Conservation (phyloP, 2,329 filamentous ascomycete genomes). For the Aspergillus persii region DNA sequence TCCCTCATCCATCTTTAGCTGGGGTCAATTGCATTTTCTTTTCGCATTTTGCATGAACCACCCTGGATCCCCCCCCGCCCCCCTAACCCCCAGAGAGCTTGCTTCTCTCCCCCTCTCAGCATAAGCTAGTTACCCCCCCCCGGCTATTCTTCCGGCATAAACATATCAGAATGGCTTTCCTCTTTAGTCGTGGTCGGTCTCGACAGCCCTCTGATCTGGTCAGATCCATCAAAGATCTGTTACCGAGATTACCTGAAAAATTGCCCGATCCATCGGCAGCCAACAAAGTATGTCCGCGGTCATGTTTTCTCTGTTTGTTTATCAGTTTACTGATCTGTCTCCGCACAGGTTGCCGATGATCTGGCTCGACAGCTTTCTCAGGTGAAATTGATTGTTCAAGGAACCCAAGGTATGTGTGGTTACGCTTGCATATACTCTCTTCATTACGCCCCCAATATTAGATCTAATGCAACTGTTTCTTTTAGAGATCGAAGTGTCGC, state of each 20-base stretch:
- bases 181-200: constrained; percentile 63
- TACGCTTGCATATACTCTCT: constrained; percentile 1
- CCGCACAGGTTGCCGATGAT: constrained; percentile 72
- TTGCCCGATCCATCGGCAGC: constrained; percentile 58
- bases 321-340: constrained; percentile 15
- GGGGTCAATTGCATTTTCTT: neutral
- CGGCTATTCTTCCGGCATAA: constrained; percentile 1
- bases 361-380: constrained; percentile 79
- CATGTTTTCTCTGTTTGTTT: neutral
- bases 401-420: constrained; percentile 69
- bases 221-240: constrained; percentile 62
- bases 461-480: constrained; percentile 10
- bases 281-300: constrained; percentile 50
- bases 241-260: constrained; percentile 61
- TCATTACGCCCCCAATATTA: neutral
- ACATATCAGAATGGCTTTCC: constrained; percentile 61
- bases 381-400: constrained; percentile 92
- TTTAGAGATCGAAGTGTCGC: constrained; percentile 77
- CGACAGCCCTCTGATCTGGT: constrained; percentile 63
- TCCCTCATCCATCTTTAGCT: neutral
- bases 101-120: constrained; percentile 4
- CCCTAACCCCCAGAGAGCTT: neutral
- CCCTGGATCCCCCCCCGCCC: neutral
- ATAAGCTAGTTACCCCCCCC: neutral
- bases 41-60: neutral